A percentile compares a stretch with the other conserved stretches of the same genome.
Conservation (phyloP, 176 grass and related monocot species). For the Triticum turgidum region DNA sequence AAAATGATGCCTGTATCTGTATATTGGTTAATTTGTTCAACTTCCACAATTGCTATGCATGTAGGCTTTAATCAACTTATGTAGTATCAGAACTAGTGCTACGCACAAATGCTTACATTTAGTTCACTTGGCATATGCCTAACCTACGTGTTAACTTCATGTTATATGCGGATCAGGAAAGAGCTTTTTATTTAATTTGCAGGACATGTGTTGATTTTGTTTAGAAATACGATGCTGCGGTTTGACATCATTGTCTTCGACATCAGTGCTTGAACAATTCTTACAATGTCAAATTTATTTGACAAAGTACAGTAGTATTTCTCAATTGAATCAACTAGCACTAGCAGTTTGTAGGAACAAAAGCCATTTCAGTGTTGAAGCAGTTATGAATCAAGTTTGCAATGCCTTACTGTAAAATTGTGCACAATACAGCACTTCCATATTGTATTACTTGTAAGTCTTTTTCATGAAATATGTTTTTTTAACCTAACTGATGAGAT, state of each 20-base stretch:
- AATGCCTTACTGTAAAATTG: no score
- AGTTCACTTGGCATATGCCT: neutral
- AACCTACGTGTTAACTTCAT: neutral
- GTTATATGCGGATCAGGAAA: neutral
- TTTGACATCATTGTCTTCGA: neutral
- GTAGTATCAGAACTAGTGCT: neutral
- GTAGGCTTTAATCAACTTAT: neutral
- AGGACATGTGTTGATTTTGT: neutral
- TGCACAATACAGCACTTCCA: no score
- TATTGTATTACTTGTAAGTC: no score
- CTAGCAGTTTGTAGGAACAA: neutral
- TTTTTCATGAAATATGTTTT: neutral
- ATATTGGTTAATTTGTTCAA: neutral
- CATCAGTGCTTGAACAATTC: neutral
- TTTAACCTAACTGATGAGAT: neutral
- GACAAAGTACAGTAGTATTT: neutral
- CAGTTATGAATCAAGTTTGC: neutral
- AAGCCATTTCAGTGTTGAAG: neutral
- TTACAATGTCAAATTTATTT: neutral
- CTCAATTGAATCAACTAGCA: neutral
- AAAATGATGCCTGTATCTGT: neutral
- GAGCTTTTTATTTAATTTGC: neutral
- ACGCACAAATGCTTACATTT: neutral
- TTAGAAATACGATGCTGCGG: neutral
- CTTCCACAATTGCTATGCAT: neutral